Base-by-base conservation (phyloP, 2,329 filamentous ascomycete genomes). In the Chaetomium strumarium region DNA sequence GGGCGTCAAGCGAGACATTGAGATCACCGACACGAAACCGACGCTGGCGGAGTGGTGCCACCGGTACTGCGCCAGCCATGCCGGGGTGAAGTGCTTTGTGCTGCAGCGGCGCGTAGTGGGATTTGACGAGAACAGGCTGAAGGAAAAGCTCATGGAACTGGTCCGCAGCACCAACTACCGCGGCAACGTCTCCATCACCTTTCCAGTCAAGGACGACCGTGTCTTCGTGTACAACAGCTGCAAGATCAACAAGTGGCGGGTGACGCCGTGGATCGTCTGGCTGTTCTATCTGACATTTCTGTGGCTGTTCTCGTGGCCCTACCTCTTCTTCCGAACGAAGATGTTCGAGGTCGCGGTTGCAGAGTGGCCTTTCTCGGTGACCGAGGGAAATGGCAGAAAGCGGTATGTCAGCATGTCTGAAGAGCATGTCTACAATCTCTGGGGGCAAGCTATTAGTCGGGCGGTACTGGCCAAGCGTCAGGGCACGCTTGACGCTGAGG, bases 291-390 rank as follows among this genome's bases (percentile, higher is more conserved):
- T 87, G 6, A 82, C 82, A 0, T 80, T 89, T 55, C 67, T 86
- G 12, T 86, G 86, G 76, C 62, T 90, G 52, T 73, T 90, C 59
- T 72, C 79, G 3, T 90, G 86, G 86, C 86, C 86, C 0, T 77
- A 79, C 52, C 73, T 90, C 12, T 84, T 80, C 68, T 76, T 88
- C 64, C 69, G 77, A 16, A 90, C 86, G 1, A 81, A 79, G 63
- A 75, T 79, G 45, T 90, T 84, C 70, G 77, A 84, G 57, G 82
- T 87, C 2, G 76, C 81, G 3, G 71, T 74, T 19, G 76, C 78
- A 0, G 74, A 83, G 33, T 90, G 84, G 84, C 67, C 72, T 1
- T 83, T 77, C 58, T 79, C 76, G 3, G 61, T 64, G 4, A 56
- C 62, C 10, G 64, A 65, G 29, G 58, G 54, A 2, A 50, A 66